phyloP scores from a whole-genome alignment of 2,329 filamentous ascomycete genomes.

The Neurospora crassa region DNA sequence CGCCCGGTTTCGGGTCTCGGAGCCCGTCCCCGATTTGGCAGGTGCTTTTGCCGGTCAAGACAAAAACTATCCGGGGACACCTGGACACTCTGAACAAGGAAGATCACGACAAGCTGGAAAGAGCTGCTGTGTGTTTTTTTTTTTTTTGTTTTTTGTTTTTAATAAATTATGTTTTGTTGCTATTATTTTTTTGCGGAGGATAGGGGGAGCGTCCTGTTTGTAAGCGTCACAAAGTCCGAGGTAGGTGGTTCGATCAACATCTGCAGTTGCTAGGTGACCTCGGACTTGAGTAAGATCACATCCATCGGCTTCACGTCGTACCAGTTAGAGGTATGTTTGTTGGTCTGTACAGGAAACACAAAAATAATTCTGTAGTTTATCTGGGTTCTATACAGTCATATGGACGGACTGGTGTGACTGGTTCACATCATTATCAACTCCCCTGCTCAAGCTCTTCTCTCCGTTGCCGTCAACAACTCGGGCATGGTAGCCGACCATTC shows the following conservation, averaged over 20 bases:
- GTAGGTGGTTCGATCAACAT: neutral
- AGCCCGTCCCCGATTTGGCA: neutral
- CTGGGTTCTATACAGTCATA: neutral
- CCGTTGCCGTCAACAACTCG: constrained; percentile 2
- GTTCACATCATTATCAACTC: neutral
- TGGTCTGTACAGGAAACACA: neutral
- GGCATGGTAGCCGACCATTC: constrained; percentile 9
- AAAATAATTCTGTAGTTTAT: neutral
- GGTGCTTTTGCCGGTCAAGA: neutral
- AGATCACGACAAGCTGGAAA: neutral
- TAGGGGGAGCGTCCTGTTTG: neutral
- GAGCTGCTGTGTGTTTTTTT: neutral
- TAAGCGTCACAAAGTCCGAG: neutral
- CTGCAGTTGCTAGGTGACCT: neutral
- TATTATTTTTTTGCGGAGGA: neutral
- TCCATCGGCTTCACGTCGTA: neutral
- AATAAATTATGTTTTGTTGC: too few species aligned
- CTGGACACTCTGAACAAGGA: neutral
- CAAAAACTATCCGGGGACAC: neutral
- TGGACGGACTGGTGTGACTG: neutral
- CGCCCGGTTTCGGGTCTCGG: neutral
- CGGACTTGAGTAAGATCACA: neutral
- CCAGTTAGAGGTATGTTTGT: neutral
- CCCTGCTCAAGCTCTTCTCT: neutral
- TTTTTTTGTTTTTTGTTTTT: too few species aligned